These are phyloP conservation scores for Aspergillus sp. DNA, from an alignment of 2,329 filamentous ascomycete species.

Conservation along the genomic window DNA sequence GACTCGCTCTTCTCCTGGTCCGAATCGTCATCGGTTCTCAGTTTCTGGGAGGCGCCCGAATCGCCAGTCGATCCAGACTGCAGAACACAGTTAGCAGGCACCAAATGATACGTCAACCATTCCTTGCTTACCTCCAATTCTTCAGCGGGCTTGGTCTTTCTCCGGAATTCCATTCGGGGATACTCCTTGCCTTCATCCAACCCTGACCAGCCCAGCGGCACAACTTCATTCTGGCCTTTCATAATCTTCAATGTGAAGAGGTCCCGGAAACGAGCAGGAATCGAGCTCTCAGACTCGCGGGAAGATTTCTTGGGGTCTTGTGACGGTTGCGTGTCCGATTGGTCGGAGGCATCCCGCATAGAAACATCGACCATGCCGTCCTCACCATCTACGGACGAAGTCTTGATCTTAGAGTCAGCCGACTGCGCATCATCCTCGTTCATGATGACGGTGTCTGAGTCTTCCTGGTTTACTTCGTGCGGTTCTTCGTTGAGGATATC, in stretches of 20 bases:
- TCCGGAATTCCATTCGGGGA: constrained; percentile 53
- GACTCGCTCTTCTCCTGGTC: constrained; percentile 14
- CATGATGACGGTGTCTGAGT: constrained; percentile 69
- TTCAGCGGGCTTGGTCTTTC: constrained; percentile 27
- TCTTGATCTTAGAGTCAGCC: constrained; percentile 68
- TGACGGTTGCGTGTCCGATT: background rate
- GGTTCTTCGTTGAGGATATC: constrained; percentile 59
- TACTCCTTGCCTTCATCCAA: constrained; percentile 60
- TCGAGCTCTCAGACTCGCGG: constrained; percentile 44
- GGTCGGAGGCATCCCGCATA: constrained; percentile 63
- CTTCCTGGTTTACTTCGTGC: constrained; percentile 52
- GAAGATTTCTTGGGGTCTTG: constrained; percentile 11
- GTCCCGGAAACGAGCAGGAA: constrained; percentile 64
- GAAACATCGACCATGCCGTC: constrained; percentile 89
- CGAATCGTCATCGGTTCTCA: background rate
- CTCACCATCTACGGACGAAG: constrained; percentile 80
- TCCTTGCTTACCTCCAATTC: constrained; percentile 16
- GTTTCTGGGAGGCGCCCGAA: background rate
- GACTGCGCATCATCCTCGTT: constrained; percentile 62
- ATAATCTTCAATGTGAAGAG: constrained; percentile 77
- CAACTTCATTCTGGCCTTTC: constrained; percentile 49
- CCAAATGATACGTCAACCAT: background rate
- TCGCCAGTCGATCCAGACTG: constrained; percentile 7
- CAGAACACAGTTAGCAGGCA: constrained; percentile 11
- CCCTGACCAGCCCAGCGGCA: constrained; percentile 69